Base-by-base conservation (phyloP, 495 filamentous ascomycete genomes). In the Podospora conica region DNA sequence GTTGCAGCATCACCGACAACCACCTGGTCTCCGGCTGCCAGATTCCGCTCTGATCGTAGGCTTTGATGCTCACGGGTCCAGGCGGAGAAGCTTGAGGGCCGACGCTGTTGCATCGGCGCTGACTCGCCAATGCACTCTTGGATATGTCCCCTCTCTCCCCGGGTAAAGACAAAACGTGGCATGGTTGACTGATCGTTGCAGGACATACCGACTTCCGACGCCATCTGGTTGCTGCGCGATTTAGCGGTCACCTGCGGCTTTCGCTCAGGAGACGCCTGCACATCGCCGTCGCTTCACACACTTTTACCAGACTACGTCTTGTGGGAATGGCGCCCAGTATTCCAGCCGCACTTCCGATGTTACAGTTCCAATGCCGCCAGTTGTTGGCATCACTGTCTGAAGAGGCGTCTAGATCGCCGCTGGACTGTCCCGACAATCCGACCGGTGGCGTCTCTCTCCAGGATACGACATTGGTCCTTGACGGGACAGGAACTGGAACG, bases 161-260 rank as follows among this genome's bases (percentile, higher is more conserved):
- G 40, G 40, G 40, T 48, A 48, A 48, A 48, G 40, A 7, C 40
- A 48, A 48, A n/a, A 48, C 40, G 40, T 48, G 40, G 40, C 40
- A 48, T n/a, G 40, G 15, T 48, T 48, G 40, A 48, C 40, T 48
- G 40, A 48, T 2, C 6, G 15, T 48, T 48, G 40, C 40, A n/a
- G 40, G 40, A 48, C 63, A 61, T 69, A 69, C 60, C 61, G 64
- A 53, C 58, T 28, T 55, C 22, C 40, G 22, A 23, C 55, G 23
- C 58, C 22, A 33, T 9, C 3, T 1, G 25, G 5, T 40, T 27
- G 24, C 64, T 74, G 70, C 66, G 73, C 70, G 71, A 73, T 73
- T 73, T 71, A 66, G 61, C 60, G 61, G 60, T 60, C 20, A n/a
- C 55, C 25, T 22, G 21, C 22, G 55, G 55, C n/a, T 24, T n/a